phyloP scores from a whole-genome alignment of 1,139 yeast genomes.

The Yamadazyma aaseri region DNA sequence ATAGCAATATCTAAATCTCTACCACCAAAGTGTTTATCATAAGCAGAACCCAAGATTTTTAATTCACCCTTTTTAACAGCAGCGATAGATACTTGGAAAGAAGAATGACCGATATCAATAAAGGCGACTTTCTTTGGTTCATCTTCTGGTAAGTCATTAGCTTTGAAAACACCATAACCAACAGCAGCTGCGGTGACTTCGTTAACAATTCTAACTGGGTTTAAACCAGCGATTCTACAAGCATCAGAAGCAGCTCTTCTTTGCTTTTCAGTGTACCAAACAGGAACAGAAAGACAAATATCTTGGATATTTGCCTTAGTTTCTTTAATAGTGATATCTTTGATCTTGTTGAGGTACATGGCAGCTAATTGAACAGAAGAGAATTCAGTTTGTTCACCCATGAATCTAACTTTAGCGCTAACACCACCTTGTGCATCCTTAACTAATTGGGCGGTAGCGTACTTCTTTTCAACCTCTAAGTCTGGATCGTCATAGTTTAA shows the following conservation, averaged over 20 bases:
- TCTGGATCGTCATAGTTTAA: conserved; percentile 76
- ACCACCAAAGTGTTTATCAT: conserved; percentile 97
- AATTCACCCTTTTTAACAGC: conserved; percentile 96
- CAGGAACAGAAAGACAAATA: conserved; percentile 93
- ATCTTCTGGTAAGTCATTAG: conserved; percentile 90
- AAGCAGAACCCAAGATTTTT: conserved; percentile 87
- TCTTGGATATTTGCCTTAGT: conserved; percentile 80
- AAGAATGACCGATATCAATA: conserved; percentile 95
- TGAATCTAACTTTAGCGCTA: conserved; percentile 82
- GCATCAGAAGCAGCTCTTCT: conserved; percentile 97
- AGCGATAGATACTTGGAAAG: conserved; percentile 87
- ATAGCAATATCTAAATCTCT: conserved; percentile 93
- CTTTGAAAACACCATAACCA: conserved; percentile 98
- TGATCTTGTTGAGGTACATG: conserved; percentile 90
- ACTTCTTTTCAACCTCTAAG: conserved; percentile 70
- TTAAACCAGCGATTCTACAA: conserved; percentile 91
- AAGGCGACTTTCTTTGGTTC: conserved; percentile 88
- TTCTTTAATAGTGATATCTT: conserved; percentile 76
- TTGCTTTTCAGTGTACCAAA: conserved; percentile 95
- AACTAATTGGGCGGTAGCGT: conserved; percentile 66
- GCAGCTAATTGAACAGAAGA: conserved; percentile 89
- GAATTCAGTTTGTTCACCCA: conserved; percentile 77
- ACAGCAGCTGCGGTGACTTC: conserved; percentile 99
- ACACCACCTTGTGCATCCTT: conserved; percentile 71
- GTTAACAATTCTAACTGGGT: conserved; percentile 96